Base-by-base conservation (phyloP, 805 yeast genomes). In the Monosporozyma servazzii region DNA sequence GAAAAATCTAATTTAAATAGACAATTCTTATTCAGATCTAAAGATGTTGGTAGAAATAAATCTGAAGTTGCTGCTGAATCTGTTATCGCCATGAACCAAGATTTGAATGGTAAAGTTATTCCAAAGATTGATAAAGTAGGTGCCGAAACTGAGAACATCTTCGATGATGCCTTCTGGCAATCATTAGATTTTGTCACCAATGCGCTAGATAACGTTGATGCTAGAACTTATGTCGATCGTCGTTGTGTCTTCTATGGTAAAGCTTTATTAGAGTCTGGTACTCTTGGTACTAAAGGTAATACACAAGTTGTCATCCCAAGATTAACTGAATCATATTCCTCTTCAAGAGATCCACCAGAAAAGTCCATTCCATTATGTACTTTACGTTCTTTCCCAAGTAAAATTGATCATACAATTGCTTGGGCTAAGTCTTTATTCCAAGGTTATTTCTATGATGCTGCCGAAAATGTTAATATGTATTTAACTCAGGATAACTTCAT, bases 341-440 rank as follows among this genome's bases (percentile, higher is more conserved):
- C 96, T 1, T 87, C 96, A 11, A 95, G 88, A 68, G 99, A 93
- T 71, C 99, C 99, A 44, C 99, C 99, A 39, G 99, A 93, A 74
- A 89, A 89, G 71, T 82, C 96, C 3, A 90, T 93, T 64, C 99
- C 99, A 31, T 77, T 93, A 63, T 93, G 99, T 78, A 93, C 99
- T 2, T 77, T 93, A 66, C 83, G 98, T 71, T 87, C 96, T 3
- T 93, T 93, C 84, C 99, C 99, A 52, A 87, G 89, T 71, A 91
- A 91, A 71, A 93, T 93, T 62, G 99, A 93, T 67, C 99, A 93
- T 66, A 93, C 99, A 1, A 93, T 93, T 71, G 98, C 99, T 5
- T 93, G 99, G 99, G 96, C 98, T 15, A 95, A 95, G 72, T 82
- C 89, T 18, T 75, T 88, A 65, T 93, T 93, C 77, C 93, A 86